Percentiles rank a stretch among this genome's conserved stretches.
These are phyloP conservation scores for Yamadazyma siamensis DNA, from an alignment of 1,139 yeast species.

Conservation along the genomic window DNA sequence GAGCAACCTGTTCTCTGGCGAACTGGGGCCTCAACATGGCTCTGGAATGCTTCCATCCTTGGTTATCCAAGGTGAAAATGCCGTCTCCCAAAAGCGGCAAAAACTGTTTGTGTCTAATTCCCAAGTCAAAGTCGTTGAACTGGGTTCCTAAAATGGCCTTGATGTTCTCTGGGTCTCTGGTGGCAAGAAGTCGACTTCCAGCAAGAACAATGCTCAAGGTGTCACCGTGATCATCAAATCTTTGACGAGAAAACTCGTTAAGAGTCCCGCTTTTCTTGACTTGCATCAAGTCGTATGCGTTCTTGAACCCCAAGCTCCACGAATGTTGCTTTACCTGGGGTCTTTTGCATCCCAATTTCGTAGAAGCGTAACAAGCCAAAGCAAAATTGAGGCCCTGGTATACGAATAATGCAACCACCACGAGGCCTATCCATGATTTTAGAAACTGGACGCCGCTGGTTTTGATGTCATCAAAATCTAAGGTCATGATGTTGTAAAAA, in stretches of 20 bases:
- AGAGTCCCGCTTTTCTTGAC: conserved; percentile 21
- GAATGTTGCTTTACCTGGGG: conserved; percentile 12
- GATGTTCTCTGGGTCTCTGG: conserved; percentile 31
- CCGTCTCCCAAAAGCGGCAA: conserved; percentile 52
- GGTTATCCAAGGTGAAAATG: conserved; percentile 54
- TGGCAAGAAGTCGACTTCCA: conserved; percentile 10
- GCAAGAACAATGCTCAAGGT: conserved; percentile 7
- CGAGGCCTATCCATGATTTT: conserved; percentile 5
- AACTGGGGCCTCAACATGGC: conserved; percentile 58
- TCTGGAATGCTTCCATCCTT: conserved; percentile 55
- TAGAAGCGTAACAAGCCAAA: too few species aligned
- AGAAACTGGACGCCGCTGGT: too few species aligned
- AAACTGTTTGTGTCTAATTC: conserved; percentile 42
- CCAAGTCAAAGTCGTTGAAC: conserved; percentile 51
- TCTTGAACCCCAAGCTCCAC: conserved; percentile 21
- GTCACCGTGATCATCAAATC: conserved; percentile 12
- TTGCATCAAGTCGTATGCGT: conserved; percentile 14
- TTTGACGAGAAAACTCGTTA: conserved; percentile 17
- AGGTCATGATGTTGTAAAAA: too few species aligned
- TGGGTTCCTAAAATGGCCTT: conserved; percentile 39
- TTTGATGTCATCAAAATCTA: too few species aligned
- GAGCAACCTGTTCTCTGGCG: conserved; percentile 50
- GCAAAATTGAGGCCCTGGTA: too few species aligned
- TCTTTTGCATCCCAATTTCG: conserved; percentile 20
- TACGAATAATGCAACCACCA: conserved; percentile 4